A percentile compares a stretch with the other conserved stretches of the same genome.
Evolutionary conservation across 1,139 yeast genomes (phyloP).

Genomic region (Tardiomyces depauwii): DNA sequence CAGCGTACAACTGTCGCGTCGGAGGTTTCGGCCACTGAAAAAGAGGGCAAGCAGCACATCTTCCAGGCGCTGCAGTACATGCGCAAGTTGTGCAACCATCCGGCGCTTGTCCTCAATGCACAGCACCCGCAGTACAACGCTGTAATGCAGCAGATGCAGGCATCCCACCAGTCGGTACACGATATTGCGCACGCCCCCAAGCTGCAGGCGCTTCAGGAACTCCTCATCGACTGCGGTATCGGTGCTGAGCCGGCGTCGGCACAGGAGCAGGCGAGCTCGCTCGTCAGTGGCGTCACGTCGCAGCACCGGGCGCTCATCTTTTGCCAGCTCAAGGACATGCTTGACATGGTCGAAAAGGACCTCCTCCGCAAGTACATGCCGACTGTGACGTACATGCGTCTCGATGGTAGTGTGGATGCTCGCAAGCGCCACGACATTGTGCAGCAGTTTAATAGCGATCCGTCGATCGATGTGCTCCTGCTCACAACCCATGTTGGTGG

Average conservation of each 20-base stretch:
- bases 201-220: conserved; percentile 66
- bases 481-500: conserved; percentile 98
- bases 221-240: conserved; percentile 88
- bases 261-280: conserved; percentile 13
- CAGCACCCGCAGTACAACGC: conserved; percentile 74
- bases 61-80: conserved; percentile 96
- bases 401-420: conserved; percentile 93
- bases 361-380: conserved; percentile 78
- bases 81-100: conserved; percentile 96
- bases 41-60: conserved; percentile 71
- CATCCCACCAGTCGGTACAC: conserved; percentile 48
- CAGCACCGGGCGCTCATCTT: conserved; percentile 94
- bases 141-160: conserved; percentile 47
- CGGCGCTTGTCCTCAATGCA: conserved; percentile 78
- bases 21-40: conserved; percentile 37
- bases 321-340: conserved; percentile 96
- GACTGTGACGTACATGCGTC: conserved; percentile 83
- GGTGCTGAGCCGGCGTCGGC: conserved; percentile 37
- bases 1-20: conserved; percentile 64
- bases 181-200: conserved; percentile 88
- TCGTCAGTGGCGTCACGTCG: conserved; percentile 62
- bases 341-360: conserved; percentile 91
- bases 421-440: conserved; percentile 88
- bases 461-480: conserved; percentile 85
- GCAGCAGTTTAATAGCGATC: conserved; percentile 86